Conservation (phyloP, 176 grass and related monocot species). For the Paspalum vaginatum region DNA sequence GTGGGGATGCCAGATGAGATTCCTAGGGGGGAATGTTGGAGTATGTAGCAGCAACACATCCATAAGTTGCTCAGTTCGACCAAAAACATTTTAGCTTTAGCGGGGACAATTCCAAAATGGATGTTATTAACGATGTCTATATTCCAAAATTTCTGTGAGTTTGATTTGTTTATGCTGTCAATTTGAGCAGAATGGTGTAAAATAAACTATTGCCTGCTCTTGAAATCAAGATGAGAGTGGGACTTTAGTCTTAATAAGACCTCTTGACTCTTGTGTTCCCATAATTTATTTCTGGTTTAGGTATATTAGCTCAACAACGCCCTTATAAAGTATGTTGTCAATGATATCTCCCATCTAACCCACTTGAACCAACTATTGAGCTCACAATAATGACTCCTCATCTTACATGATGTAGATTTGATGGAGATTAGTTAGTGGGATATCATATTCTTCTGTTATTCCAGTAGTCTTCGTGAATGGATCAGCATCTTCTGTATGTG, state of each 20-base stretch:
- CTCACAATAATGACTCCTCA: background rate
- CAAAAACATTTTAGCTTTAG: background rate
- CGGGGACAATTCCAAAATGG: background rate
- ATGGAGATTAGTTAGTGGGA: slow-evolving; percentile 37
- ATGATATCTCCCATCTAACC: slow-evolving; percentile 14
- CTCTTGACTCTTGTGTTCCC: background rate
- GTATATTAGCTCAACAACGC: slow-evolving; percentile 24
- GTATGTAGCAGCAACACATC: background rate
- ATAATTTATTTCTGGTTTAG: slow-evolving; percentile 20
- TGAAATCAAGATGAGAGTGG: background rate
- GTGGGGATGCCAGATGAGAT: background rate
- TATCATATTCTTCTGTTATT: slow-evolving; percentile 26
- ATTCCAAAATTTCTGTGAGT: background rate
- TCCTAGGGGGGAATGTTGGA: background rate
- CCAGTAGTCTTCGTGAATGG: background rate
- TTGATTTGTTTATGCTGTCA: slow-evolving; percentile 6
- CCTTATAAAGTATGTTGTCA: slow-evolving; percentile 11
- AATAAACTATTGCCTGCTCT: background rate
- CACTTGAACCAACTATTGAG: slow-evolving; percentile 1
- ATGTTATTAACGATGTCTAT: background rate
- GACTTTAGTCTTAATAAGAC: background rate
- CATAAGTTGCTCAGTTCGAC: background rate
- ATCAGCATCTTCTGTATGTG: background rate
- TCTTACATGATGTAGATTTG: slow-evolving; percentile 29
- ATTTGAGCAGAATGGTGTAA: slow-evolving; percentile 7